These are phyloP conservation scores for Ramularia collo-cygni DNA, from an alignment of 2,329 filamentous ascomycete genomes.

Conservation along the genomic window DNA sequence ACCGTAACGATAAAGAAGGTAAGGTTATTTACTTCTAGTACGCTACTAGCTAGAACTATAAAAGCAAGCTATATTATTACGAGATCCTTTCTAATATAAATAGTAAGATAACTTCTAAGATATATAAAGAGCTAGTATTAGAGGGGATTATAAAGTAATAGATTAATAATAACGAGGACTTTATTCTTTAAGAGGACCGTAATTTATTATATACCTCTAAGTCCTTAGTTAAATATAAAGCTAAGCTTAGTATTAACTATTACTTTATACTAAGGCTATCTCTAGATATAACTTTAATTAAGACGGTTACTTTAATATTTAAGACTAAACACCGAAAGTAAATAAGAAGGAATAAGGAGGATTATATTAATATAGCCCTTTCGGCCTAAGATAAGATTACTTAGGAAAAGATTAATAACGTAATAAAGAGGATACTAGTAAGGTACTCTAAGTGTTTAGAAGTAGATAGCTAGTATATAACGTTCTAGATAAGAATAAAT, in stretches of 20 bases:
- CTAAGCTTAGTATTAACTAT: background rate
- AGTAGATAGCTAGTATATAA: no score
- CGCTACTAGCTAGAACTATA: background rate
- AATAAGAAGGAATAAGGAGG: background rate
- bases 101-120: background rate
- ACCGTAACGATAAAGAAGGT: no score
- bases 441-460: background rate
- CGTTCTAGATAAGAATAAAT: no score
- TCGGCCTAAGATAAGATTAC: background rate
- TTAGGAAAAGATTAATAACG: conserved; percentile 1
- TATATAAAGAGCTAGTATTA: background rate
- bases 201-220: background rate
- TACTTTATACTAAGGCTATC: background rate
- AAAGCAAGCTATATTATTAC: background rate
- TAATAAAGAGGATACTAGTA: background rate
- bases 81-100: background rate
- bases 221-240: background rate
- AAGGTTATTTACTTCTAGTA: background rate
- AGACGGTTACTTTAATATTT: background rate
- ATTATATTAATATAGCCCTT: background rate
- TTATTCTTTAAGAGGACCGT: conserved; percentile 1
- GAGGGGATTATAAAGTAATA: background rate
- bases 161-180: background rate
- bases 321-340: background rate
- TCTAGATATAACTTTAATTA: background rate